These are phyloP conservation scores for Naegleria lovaniensis DNA, from an alignment of 208 protist genomes.

Conservation along the genomic window DNA sequence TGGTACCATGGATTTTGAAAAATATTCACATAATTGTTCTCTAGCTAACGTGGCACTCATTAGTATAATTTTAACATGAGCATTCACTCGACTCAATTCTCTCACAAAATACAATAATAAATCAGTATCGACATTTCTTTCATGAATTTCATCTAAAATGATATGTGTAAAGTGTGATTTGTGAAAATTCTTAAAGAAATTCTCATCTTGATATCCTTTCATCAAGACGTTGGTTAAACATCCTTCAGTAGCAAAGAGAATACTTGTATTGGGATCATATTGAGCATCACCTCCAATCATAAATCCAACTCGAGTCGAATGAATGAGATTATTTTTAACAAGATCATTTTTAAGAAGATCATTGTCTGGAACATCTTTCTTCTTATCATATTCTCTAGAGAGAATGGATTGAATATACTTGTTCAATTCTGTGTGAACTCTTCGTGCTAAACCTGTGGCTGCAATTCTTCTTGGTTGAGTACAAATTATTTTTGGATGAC, in stretches of 20 bases:
- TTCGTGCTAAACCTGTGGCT: not conserved
- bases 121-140: conserved; percentile 65
- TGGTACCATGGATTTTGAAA: no score
- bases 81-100: conserved; percentile 62
- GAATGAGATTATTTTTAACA: no score
- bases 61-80: conserved; percentile 73
- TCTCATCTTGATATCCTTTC: no score
- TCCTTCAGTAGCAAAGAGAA: not conserved
- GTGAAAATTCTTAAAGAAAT: not conserved
- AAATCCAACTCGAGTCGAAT: no score
- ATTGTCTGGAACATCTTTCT: no score
- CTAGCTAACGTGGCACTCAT: conserved; percentile 90
- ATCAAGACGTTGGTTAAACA: not conserved
- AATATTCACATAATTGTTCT: conserved; percentile 79
- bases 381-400: no score
- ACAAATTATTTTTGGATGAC: not conserved
- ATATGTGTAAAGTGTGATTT: not conserved
- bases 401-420: no score
- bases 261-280: not conserved
- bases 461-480: conserved; percentile 1
- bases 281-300: not conserved
- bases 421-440: not conserved
- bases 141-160: conserved; percentile 10
- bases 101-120: conserved; percentile 82
- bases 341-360: no score